Percentiles rank a stretch among this genome's conserved stretches.
phyloP scores from a whole-genome alignment of 2,329 filamentous ascomycete species.

The Cercospora berteroae region DNA sequence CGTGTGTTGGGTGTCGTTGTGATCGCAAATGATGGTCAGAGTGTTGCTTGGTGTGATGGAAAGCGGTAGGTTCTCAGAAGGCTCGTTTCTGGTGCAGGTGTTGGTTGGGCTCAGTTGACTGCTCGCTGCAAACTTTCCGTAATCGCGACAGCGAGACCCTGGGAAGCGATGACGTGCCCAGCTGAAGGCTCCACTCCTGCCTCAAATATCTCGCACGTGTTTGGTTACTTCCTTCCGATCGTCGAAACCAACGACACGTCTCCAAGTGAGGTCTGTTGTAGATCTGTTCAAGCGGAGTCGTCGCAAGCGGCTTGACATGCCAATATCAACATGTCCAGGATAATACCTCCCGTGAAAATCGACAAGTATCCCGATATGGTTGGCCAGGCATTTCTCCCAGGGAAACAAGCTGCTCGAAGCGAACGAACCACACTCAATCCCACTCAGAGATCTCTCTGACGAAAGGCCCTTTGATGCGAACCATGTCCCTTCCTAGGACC shows the following conservation, averaged over 20 bases:
- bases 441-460: neutral
- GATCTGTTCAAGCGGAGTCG: neutral
- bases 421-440: neutral
- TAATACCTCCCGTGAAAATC: no score
- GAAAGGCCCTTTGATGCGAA: neutral
- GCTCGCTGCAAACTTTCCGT: conserved; percentile 2
- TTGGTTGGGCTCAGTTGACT: neutral
- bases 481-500: neutral
- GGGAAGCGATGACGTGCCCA: conserved; percentile 1
- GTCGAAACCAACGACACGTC: neutral
- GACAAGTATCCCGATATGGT: neutral
- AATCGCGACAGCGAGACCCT: conserved; percentile 4
- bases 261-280: neutral
- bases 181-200: neutral
- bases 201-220: neutral
- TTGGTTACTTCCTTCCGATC: neutral
- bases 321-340: neutral
- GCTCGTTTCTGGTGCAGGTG: neutral
- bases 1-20: neutral
- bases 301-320: neutral
- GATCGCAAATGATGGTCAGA: neutral
- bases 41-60: neutral
- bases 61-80: neutral
- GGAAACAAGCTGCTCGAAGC: neutral
- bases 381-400: neutral